These are phyloP conservation scores for Trichoderma sp. DNA, from an alignment of 2,329 filamentous ascomycete species.

Conservation along the genomic window DNA sequence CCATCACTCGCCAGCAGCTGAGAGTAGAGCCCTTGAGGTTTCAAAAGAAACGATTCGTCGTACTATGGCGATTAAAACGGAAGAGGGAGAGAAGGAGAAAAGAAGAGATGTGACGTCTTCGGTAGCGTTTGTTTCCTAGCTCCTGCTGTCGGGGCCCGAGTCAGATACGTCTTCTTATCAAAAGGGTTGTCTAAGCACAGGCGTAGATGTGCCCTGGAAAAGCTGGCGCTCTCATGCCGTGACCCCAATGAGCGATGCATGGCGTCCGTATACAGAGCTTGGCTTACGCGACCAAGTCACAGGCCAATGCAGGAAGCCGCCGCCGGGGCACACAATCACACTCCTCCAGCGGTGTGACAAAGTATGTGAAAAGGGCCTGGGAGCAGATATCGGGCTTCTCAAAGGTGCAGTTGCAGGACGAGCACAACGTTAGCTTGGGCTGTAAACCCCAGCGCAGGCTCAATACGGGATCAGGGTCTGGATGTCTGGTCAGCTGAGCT, in stretches of 20 bases:
- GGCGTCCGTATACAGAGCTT: slow-evolving; percentile 10
- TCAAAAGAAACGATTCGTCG: slow-evolving; percentile 1
- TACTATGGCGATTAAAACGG: background rate
- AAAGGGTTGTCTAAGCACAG: background rate
- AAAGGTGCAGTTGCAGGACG: background rate
- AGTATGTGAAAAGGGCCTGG: slow-evolving; percentile 20
- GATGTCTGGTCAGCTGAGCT: slow-evolving; percentile 4
- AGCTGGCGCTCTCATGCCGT: background rate
- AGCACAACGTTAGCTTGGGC: background rate
- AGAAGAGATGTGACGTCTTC: background rate
- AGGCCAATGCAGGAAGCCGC: slow-evolving; percentile 13
- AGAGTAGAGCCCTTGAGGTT: background rate
- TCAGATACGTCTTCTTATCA: background rate
- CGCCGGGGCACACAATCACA: slow-evolving; percentile 4
- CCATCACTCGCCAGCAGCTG: background rate
- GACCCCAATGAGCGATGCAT: background rate
- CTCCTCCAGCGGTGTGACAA: slow-evolving; percentile 28
- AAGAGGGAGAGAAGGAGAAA: background rate
- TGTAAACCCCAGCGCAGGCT: background rate
- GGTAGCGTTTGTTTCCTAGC: background rate
- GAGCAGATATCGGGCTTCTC: background rate
- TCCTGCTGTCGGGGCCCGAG: background rate
- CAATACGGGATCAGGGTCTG: background rate
- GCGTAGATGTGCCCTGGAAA: background rate
- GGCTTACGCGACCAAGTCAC: slow-evolving; percentile 19